Evolutionary conservation across 179 eudicot species (phyloP), one percentile per base, ranked within the genome.

Genomic region (Silene coronaria): DNA sequence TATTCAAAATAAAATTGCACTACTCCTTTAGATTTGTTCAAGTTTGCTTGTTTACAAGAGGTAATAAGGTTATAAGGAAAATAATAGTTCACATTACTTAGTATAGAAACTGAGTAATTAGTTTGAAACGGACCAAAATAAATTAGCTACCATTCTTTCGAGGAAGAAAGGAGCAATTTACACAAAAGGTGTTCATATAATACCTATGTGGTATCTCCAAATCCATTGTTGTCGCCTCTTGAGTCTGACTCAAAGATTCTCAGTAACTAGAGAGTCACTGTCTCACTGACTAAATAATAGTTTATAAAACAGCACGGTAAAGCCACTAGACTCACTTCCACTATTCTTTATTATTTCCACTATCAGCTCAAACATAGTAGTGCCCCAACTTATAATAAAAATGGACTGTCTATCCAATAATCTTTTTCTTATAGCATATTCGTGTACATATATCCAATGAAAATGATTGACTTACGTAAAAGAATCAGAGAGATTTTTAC

Each of bases 401-500:
- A 67, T 34, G 51, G 3, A 67, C 3, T 34, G 24, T 34, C 71
- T 67, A n/a, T 19, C 14, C 4, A 34, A 19, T 34, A n/a, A 34
- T 67, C 7, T 34, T 38, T 27, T 62, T 4, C 34, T 5, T 62
- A 62, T 27, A 42, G 3, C 14, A 42, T 42, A 28, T n/a, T 6
- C 5, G 13, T 70, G 6, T 42, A 10, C 58, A 6, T 2, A 45
- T 23, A 53, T 28, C 62, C 28, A 26, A 3, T 26, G 19, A 51
- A 48, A 71, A 71, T 36, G 3, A 71, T 45, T 0, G 24, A 27
- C 12, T 21, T 45, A 11, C 5, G 2, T 3, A 53, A 22, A 21
- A 45, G 23, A 21, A 55, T 45, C 26, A 42, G 19, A 38, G 12
- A 28, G 38, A 77, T 78, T 53, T 28, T 81, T 70, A 93, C 98